Evolutionary conservation across 805 yeast genomes (phyloP).

Genomic region (Groenewaldozyma salmanticensis): DNA sequence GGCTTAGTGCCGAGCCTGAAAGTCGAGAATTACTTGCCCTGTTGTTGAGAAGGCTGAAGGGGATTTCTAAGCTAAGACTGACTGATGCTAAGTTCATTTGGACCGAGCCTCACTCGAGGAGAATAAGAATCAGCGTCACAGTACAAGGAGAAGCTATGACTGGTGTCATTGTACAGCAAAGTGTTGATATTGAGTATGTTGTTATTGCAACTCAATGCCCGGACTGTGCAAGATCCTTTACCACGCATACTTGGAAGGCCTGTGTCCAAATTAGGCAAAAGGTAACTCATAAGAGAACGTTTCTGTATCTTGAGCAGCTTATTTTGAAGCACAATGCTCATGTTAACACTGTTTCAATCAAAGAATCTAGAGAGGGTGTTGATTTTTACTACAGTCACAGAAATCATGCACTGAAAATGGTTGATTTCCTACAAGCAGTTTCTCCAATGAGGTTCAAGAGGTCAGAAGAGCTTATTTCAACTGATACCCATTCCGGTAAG

Average conservation of each 20-base stretch:
- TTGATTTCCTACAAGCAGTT: conserved; percentile 77
- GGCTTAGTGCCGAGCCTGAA: conserved; percentile 85
- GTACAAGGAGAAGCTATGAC: conserved; percentile 89
- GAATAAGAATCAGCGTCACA: conserved; percentile 82
- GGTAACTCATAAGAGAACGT: conserved; percentile 93
- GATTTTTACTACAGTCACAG: conserved; percentile 86
- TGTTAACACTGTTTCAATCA: conserved; percentile 83
- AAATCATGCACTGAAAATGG: conserved; percentile 89
- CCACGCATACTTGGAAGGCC: conserved; percentile 97
- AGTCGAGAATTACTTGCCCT: conserved; percentile 80
- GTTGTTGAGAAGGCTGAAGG: conserved; percentile 77
- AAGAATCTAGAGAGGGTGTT: conserved; percentile 87
- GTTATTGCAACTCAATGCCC: conserved; percentile 97
- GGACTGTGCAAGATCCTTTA: conserved; percentile 95
- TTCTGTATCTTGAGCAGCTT: conserved; percentile 88
- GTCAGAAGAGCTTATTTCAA: conserved; percentile 85
- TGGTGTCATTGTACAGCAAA: conserved; percentile 86
- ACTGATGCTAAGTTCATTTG: conserved; percentile 93
- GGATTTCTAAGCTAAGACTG: conserved; percentile 73
- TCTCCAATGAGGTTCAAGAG: conserved; percentile 76
- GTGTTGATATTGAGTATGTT: conserved; percentile 86
- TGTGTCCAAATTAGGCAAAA: conserved; percentile 96
- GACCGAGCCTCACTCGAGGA: conserved; percentile 98
- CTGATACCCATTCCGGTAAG: conserved; percentile 85
- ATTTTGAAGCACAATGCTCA: conserved; percentile 90